phyloP scores from a whole-genome alignment of 345 rosid species.

The Hibiscus tridactylites region DNA sequence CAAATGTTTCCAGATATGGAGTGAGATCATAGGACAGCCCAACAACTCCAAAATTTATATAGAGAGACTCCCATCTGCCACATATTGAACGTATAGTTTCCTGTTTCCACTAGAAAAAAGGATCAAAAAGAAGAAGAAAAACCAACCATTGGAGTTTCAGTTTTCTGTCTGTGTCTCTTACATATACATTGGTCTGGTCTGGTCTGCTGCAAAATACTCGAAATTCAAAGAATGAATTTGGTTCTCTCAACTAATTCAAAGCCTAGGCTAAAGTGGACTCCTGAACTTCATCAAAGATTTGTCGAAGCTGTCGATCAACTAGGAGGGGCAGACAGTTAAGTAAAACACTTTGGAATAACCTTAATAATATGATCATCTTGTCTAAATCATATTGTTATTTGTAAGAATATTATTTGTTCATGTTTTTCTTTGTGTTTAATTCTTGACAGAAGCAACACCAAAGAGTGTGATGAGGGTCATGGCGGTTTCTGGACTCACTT shows the following conservation, averaged over 20 bases:
- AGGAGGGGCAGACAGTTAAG: conserved; percentile 87
- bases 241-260: conserved; percentile 82
- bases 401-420: background rate
- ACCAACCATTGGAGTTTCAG: conserved; percentile 9
- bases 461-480: conserved; percentile 78
- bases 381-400: background rate
- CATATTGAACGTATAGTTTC: conserved; percentile 20
- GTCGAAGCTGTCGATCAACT: conserved; percentile 70
- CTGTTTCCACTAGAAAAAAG: conserved; percentile 12
- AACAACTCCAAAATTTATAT: conserved; percentile 37
- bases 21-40: conserved; percentile 46
- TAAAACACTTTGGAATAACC: conserved; percentile 3
- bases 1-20: conserved; percentile 65
- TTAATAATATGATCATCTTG: background rate
- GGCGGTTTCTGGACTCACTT: conserved; percentile 81
- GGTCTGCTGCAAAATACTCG: conserved; percentile 21
- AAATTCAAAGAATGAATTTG: conserved; percentile 52
- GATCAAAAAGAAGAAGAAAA: conserved; percentile 4
- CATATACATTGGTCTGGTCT: conserved; percentile 21
- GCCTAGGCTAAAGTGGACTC: conserved; percentile 95
- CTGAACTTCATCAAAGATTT: conserved; percentile 84
- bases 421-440: conserved; percentile 10
- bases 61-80: conserved; percentile 20
- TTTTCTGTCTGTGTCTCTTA: conserved; percentile 14
- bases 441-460: conserved; percentile 83